Evolutionary conservation across 2,329 filamentous ascomycete species (phyloP), one percentile per base, ranked within the genome.

Genomic region (Xylaria sp.): DNA sequence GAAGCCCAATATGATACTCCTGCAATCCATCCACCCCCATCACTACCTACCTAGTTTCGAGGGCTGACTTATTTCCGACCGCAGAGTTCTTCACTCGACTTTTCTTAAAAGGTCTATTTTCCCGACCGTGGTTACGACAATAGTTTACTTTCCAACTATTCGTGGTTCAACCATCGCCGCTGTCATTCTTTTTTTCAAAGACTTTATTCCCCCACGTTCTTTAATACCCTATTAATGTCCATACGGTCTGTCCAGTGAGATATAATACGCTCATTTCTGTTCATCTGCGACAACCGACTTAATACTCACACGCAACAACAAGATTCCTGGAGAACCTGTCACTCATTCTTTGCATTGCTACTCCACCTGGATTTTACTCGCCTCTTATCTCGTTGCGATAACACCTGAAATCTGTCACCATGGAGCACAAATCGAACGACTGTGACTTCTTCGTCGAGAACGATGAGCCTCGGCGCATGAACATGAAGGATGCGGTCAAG

Each of bases 401-500:
- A 37, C 16, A 35, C 37, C 66, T 69, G 63, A 44, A 16, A 50
- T 56, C 54, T 4, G 64, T 70, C 76, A 78, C 65, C 68, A 82
- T 82, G 79, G 78, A 78, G 54, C 79, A 76, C 73, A 70, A 63
- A 51, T 72, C 73, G 50, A 70, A 76, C 62, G 72, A 80, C 72
- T 76, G 75, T 67, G 77, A 76, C 59, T 85, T 81, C 73, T 84
- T 83, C 69, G 78, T 83, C 68, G 82, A 84, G 76, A 76, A 77
- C 50, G 81, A 84, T 64, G 80, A 83, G 67, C 74, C 76, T 63
- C 73, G 70, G 61, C 84, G 85, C 64, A 83, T 90, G 67, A 87
- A 86, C 64, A 80, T 87, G 62, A 86, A 88, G 71, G 89, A 94
- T 69, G 87, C 90, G 63, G 85, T 88, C 67, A 91, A 88, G 75